phyloP scores from a whole-genome alignment of 257 asterid genomes.

The Asclepias syriaca region DNA sequence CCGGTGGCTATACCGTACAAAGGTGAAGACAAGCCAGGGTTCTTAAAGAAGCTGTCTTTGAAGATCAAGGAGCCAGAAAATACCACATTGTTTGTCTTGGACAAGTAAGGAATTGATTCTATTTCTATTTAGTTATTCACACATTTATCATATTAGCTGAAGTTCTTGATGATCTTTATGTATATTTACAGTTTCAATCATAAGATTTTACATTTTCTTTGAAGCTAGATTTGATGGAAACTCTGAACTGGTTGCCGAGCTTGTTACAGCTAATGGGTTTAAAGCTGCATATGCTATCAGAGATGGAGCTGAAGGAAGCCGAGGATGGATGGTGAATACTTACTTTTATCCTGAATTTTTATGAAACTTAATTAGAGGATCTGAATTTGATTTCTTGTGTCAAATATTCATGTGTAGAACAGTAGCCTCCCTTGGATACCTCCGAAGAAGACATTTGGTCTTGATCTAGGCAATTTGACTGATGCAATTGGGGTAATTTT shows the following conservation, averaged over 20 bases:
- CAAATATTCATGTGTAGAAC: slow-evolving; percentile 43
- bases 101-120: slow-evolving; percentile 66
- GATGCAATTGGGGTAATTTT: slow-evolving; percentile 38
- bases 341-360: not conserved
- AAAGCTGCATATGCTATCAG: slow-evolving; percentile 90
- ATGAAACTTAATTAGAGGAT: slow-evolving; percentile 1
- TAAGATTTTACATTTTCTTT: slow-evolving; percentile 35
- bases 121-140: not conserved
- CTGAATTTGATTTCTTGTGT: not conserved
- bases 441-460: slow-evolving; percentile 52
- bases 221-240: slow-evolving; percentile 99
- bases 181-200: slow-evolving; percentile 9
- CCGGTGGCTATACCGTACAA: slow-evolving; percentile 53
- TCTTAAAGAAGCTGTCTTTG: slow-evolving; percentile 65
- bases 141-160: not conserved
- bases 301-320: slow-evolving; percentile 89
- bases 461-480: slow-evolving; percentile 36
- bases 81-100: slow-evolving; percentile 81
- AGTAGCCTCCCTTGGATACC: slow-evolving; percentile 87
- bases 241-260: slow-evolving; percentile 96
- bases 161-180: not conserved
- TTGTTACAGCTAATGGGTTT: slow-evolving; percentile 85
- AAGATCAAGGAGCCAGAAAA: slow-evolving; percentile 79
- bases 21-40: slow-evolving; percentile 74
- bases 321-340: slow-evolving; percentile 68